A percentile compares a stretch with the other conserved stretches of the same genome.
Evolutionary conservation across 2,329 filamentous ascomycete species (phyloP).

Genomic region (Nemania bipapillata): DNA sequence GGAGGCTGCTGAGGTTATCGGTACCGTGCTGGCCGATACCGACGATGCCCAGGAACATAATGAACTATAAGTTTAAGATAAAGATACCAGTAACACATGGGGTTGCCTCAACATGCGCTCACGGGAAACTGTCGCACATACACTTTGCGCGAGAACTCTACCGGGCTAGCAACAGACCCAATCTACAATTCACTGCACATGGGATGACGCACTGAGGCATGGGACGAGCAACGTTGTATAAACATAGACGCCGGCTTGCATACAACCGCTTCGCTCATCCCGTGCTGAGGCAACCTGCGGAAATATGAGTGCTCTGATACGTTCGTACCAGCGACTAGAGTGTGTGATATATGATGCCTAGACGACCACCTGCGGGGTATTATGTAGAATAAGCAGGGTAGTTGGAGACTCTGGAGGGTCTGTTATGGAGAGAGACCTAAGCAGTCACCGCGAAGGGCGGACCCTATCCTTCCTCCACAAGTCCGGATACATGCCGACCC

Average conservation of each 20-base stretch:
- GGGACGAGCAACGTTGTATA: neutral
- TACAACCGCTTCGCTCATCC: neutral
- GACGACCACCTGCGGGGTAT: neutral
- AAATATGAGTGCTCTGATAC: slow-evolving; percentile 12
- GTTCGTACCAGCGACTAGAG: neutral
- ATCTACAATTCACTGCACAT: neutral
- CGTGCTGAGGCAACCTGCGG: neutral
- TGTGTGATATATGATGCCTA: neutral
- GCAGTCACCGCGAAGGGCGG: too few species aligned
- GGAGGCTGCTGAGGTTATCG: slow-evolving; percentile 64
- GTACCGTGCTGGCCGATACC: slow-evolving; percentile 64
- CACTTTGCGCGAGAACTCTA: neutral
- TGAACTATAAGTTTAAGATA: slow-evolving; percentile 61
- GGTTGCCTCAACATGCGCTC: neutral
- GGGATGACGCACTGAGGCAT: neutral
- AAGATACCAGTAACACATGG: neutral
- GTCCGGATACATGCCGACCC: too few species aligned
- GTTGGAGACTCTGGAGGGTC: neutral
- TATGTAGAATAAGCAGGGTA: neutral
- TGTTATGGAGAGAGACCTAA: too few species aligned
- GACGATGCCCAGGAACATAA: slow-evolving; percentile 69
- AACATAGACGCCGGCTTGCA: neutral
- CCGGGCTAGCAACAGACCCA: neutral
- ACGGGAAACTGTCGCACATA: neutral
- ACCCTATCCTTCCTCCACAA: too few species aligned